phyloP scores from a whole-genome alignment of 2,329 filamentous ascomycete species.

The Pseudogymnoascus sp. region DNA sequence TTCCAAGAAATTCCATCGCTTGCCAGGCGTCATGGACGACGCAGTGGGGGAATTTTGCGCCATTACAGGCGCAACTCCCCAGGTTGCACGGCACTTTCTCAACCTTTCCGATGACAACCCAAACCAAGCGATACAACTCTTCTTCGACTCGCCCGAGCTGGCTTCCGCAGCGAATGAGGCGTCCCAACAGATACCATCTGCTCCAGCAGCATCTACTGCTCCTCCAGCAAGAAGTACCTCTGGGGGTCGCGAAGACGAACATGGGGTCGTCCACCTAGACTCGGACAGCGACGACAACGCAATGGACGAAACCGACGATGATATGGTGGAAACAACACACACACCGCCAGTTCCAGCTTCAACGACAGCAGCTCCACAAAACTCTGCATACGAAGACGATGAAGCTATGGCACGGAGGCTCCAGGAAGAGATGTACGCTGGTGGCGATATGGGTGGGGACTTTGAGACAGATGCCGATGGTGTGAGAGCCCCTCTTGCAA shows the following conservation, averaged over 20 bases:
- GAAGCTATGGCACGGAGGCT: constrained; percentile 85
- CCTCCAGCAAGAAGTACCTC: constrained; percentile 17
- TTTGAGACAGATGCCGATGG: constrained; percentile 41
- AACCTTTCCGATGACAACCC: constrained; percentile 76
- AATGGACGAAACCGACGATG: constrained; percentile 32
- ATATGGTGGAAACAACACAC: constrained; percentile 23
- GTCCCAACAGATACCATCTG: constrained; percentile 21
- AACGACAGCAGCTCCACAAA: constrained; percentile 30
- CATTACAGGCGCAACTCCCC: constrained; percentile 68
- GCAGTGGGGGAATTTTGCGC: constrained; percentile 66
- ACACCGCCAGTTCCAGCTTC: constrained; percentile 17
- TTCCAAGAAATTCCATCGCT: neutral
- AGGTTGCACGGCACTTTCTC: constrained; percentile 74
- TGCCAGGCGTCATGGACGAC: constrained; percentile 50
- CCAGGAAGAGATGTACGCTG: constrained; percentile 83
- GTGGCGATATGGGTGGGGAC: constrained; percentile 34
- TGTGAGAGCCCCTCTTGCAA: constrained; percentile 81
- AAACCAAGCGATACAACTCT: constrained; percentile 80
- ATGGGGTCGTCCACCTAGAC: constrained; percentile 65
- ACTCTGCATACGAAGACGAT: constrained; percentile 63
- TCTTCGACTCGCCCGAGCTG: constrained; percentile 78
- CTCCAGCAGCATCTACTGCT: constrained; percentile 24
- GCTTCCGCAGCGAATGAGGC: constrained; percentile 26
- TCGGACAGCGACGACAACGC: constrained; percentile 62
- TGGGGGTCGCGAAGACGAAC: constrained; percentile 42